Evolutionary conservation across 257 asterid species (phyloP).

Genomic region (Henckelia pumila): DNA sequence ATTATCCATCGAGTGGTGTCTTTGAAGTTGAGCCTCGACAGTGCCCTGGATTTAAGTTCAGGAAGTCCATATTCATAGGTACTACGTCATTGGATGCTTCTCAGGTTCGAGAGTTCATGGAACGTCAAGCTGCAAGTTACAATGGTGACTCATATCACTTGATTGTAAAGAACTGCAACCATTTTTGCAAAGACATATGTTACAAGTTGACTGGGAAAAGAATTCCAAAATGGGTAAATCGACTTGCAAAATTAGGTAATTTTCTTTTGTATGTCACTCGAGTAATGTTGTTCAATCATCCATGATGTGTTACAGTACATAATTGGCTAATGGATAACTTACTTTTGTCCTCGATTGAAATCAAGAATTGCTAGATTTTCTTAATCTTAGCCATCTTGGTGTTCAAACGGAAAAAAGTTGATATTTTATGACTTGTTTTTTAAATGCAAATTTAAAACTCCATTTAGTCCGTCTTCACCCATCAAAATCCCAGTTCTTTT

Average conservation of each 20-base stretch:
- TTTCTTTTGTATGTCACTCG: conserved; percentile 11
- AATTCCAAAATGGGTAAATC: conserved; percentile 95
- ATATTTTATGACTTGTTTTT: too few relatives aligned
- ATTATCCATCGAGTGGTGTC: conserved; percentile 81
- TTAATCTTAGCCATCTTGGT: too few relatives aligned
- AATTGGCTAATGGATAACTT: too few relatives aligned
- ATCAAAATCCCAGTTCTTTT: background rate
- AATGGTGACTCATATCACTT: conserved; percentile 86
- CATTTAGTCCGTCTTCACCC: too few relatives aligned
- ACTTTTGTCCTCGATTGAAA: too few relatives aligned
- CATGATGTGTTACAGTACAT: background rate
- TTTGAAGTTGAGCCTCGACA: conserved; percentile 93
- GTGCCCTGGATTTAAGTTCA: conserved; percentile 89
- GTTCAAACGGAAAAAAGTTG: too few relatives aligned
- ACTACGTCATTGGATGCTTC: conserved; percentile 59
- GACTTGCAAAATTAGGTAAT: conserved; percentile 85
- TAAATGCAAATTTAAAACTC: too few relatives aligned
- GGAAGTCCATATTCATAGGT: conserved; percentile 78
- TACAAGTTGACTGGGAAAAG: conserved; percentile 68
- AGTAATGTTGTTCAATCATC: conserved; percentile 5
- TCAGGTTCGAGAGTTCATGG: conserved; percentile 81
- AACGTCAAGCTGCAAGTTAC: conserved; percentile 72
- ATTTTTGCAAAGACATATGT: conserved; percentile 89
- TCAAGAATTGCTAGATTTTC: background rate
- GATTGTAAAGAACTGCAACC: conserved; percentile 92